Base-by-base conservation (phyloP, 164 flowering plant genomes). In the Piper betle region DNA sequence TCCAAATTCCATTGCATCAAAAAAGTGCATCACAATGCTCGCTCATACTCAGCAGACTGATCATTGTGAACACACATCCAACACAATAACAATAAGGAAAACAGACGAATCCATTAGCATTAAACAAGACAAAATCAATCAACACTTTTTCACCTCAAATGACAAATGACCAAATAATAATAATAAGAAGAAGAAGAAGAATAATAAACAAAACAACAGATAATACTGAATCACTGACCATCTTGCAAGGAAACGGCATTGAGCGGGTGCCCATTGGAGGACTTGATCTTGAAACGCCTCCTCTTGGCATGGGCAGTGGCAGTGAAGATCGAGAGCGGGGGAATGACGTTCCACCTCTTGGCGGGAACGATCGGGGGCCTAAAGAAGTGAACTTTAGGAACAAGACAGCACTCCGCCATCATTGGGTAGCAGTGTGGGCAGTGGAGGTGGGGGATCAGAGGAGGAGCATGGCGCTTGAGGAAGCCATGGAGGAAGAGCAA, bases 241-340 rank as follows among this genome's bases (percentile, higher is more conserved):
- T 83, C 81, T 53, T 79, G 82, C 55, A 72, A 64, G 64, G 81
- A 78, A 62, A 80, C 77, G 40, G 79, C 80, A 70, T 81, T 80
- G 38, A 73, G 64, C 5, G 86, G 77, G 53, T 70, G 69, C 79
- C 90, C 92, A 84, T 83, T 86, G 53, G 90, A 75, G 72, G 81
- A 81, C 54, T 81, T 78, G 64, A 78, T 75, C 62, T 69, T 71
- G 62, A 81, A 73, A n/a, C 68, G 75, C 61, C 57, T 82, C 57
- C 68, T 25, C 33, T 25, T 72, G 0, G 41, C 59, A 37, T 40
- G 71, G 53, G 55, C 56, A 66, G 53, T 75, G 18, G 73, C 56
- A 53, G 60, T 66, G 67, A 66, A 62, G 39, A 39, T 71, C 64
- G 71, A 60, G 1, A 68, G 60, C 78, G 77, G 74, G 70, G 69